Base-by-base conservation (phyloP, 2,329 filamentous ascomycete species). In the Knufia fluminis region DNA sequence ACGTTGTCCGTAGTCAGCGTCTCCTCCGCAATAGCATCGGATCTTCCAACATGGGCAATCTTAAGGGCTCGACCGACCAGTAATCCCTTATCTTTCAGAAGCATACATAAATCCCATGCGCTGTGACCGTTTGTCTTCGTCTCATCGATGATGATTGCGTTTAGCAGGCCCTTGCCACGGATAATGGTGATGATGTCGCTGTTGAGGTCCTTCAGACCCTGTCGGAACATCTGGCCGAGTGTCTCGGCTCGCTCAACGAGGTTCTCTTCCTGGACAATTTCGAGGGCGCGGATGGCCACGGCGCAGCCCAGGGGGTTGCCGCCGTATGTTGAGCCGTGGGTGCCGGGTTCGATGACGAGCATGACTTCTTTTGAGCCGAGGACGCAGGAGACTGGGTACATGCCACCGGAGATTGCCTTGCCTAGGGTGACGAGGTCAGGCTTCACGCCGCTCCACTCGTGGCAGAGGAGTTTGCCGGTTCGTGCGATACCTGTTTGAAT, bases 331-430 rank as follows among this genome's bases (percentile, higher is more conserved):
- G 88, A 95, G 43, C 92, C 92, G 69, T 98, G 92, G 22, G 92
- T 97, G 52, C 92, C 92, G 22, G 92, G 87, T 75, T 98, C 92
- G 56, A 98, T 77, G 8, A 91, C 92, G 58, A 96, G 78, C 90
- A 98, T 96, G 56, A 97, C 76, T 50, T 96, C 90, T 70, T 85
- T 89, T 61, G 82, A 82, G 54, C 85, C 84, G 46, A 98, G 76
- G 43, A 98, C 90, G 61, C 84, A 89, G 54, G 89, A 95, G 51
- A 98, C 92, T n/a, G 92, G 92, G 71, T 98, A 98, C 85, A 97
- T 92, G 68, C 92, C 92, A 56, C 92, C 92, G 28, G 89, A 95
- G 66, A 98, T 95, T 59, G 92, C 92, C 74, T 98, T 98, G 64
- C 92, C 92, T 28, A 98, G 81, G 42, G 94, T 83, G 20, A 98